Evolutionary conservation across 2,329 filamentous ascomycete genomes (phyloP).

Genomic region (Colletotrichum destructivum): DNA sequence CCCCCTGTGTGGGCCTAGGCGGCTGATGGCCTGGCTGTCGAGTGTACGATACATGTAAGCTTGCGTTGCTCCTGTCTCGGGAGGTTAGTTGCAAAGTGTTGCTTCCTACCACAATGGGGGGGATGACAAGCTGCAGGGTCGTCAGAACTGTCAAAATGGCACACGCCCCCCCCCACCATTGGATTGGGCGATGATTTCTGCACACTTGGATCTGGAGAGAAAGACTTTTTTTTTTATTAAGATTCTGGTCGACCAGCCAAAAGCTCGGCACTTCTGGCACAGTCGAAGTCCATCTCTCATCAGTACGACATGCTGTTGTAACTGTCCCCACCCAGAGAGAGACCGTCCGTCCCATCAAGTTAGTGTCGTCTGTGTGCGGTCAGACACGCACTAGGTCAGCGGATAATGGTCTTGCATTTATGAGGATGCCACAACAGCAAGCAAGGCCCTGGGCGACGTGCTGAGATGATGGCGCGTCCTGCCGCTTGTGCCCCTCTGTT

Average conservation of each 20-base stretch:
- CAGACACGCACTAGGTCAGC: slow-evolving; percentile 11
- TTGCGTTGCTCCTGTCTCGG: not conserved
- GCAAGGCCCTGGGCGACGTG: slow-evolving; percentile 12
- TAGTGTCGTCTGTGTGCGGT: slow-evolving; percentile 28
- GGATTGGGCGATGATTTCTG: slow-evolving; percentile 7
- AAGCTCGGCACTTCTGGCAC: slow-evolving; percentile 27
- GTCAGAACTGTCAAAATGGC: slow-evolving; percentile 14
- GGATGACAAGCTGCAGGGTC: slow-evolving; percentile 27
- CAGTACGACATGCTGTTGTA: slow-evolving; percentile 24
- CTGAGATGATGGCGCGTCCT: not conserved
- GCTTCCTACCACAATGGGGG: not conserved
- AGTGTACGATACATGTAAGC: too few relatives aligned
- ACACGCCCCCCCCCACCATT: not conserved
- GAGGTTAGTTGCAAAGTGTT: not conserved
- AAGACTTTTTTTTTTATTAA: not conserved
- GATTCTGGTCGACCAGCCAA: slow-evolving; percentile 28
- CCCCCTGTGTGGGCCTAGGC: not conserved
- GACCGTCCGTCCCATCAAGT: slow-evolving; percentile 30
- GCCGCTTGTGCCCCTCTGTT: slow-evolving; percentile 16
- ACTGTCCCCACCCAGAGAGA: slow-evolving; percentile 24
- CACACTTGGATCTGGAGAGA: slow-evolving; percentile 28
- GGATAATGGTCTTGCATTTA: slow-evolving; percentile 8
- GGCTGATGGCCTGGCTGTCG: not conserved
- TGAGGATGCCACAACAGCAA: slow-evolving; percentile 7
- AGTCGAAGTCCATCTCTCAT: slow-evolving; percentile 9